phyloP scores from a whole-genome alignment of 176 grass and related monocot species.

The Oryza longistaminata region DNA sequence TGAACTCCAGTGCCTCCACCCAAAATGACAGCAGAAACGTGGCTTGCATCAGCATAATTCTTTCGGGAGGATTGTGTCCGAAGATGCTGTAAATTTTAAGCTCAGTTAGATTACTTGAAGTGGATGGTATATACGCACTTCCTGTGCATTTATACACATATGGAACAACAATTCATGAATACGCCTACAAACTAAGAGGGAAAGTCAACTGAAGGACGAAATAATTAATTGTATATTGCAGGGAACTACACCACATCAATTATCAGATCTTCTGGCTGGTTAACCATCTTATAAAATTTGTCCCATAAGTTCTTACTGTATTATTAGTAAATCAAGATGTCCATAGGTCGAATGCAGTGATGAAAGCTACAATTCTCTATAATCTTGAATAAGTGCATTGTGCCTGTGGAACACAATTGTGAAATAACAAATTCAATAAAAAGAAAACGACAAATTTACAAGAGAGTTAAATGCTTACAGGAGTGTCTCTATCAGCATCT shows the following conservation, averaged over 20 bases:
- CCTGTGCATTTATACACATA: conserved; percentile 1
- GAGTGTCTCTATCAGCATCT: conserved; percentile 36
- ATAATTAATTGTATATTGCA: not conserved
- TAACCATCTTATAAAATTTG: conserved; percentile 1
- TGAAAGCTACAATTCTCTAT: not conserved
- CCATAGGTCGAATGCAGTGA: not conserved
- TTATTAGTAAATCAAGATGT: not conserved
- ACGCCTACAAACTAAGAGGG: not conserved
- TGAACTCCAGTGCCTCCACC: conserved; percentile 64
- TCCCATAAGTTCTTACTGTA: not conserved
- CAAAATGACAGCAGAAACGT: conserved; percentile 68
- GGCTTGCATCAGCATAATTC: conserved; percentile 51
- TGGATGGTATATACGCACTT: not conserved
- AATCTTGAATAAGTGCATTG: not conserved
- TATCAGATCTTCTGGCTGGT: not conserved
- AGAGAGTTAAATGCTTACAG: conserved; percentile 33
- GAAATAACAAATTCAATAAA: not conserved
- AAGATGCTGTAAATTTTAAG: conserved; percentile 43
- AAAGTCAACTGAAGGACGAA: conserved; percentile 12
- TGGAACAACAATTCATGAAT: conserved; percentile 8
- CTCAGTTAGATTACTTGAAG: conserved; percentile 5
- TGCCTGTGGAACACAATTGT: not conserved
- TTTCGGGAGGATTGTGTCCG: conserved; percentile 45
- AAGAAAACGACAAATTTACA: not conserved
- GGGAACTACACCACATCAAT: not conserved